A percentile compares a stretch with the other conserved stretches of the same genome.
Conservation (phyloP, 2,329 filamentous ascomycete genomes). For the Aaosphaeria arxii region DNA sequence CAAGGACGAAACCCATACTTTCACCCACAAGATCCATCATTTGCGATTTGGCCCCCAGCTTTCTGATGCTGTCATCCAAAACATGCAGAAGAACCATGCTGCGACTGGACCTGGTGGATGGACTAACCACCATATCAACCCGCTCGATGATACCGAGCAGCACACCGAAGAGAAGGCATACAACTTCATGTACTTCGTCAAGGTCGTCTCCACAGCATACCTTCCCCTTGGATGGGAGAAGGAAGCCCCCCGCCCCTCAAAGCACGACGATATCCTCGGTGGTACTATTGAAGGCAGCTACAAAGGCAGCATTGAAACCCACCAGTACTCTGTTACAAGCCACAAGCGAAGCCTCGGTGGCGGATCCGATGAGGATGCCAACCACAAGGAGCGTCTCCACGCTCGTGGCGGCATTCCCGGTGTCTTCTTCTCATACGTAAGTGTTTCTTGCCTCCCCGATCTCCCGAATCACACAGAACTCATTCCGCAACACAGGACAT, state of each 20-base stretch:
- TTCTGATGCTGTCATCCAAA: constrained; percentile 61
- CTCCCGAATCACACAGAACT: neutral
- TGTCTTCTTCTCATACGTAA: constrained; percentile 96
- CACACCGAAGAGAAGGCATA: constrained; percentile 75
- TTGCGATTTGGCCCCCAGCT: constrained; percentile 92
- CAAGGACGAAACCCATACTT: constrained; percentile 75
- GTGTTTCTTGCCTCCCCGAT: constrained; percentile 35
- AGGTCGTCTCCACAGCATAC: constrained; percentile 95
- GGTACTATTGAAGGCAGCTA: constrained; percentile 46
- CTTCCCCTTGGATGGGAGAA: constrained; percentile 86
- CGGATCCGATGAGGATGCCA: constrained; percentile 79
- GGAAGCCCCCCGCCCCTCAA: constrained; percentile 30
- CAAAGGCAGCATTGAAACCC: constrained; percentile 90
- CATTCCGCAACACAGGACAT: constrained; percentile 65
- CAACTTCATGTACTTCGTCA: constrained; percentile 99
- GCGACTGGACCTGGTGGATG: constrained; percentile 63
- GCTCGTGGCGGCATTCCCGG: constrained; percentile 90
- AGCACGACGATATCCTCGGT: constrained; percentile 52
- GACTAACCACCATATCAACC: constrained; percentile 90
- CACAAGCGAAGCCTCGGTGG: constrained; percentile 86
- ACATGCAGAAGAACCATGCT: constrained; percentile 39
- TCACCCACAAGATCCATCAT: constrained; percentile 83
- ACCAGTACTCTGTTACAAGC: constrained; percentile 97
- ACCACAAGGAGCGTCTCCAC: constrained; percentile 88
- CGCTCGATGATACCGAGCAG: constrained; percentile 78